Evolutionary conservation across 257 asterid species (phyloP), one percentile per base, ranked within the genome.

Genomic region (Solanum pennellii): DNA sequence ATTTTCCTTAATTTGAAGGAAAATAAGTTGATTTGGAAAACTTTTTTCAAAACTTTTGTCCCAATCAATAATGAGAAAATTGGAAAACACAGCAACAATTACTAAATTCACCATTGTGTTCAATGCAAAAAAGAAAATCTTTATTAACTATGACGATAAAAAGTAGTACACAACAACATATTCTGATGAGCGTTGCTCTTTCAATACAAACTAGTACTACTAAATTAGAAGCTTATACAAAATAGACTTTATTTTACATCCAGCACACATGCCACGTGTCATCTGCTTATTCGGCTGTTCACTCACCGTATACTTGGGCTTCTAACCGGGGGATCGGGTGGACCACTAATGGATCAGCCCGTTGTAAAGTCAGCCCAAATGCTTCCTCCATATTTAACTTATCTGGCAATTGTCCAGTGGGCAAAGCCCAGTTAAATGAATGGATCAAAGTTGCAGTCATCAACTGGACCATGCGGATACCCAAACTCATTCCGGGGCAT

Each of bases 401-500:
- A 66, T 91, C 87, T 25, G 86, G 87, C 4, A 25, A 86, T 33
- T 87, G 92, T 6, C 98, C 99, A 49, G 77, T 25, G 0, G 88
- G 90, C 86, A 95, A 87, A 3, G 91, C 92, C 83, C 94, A 95
- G 83, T 94, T 90, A 66, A 96, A 96, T 1, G 93, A 93, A 77
- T 96, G 99, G 91, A 96, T 71, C 88, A 96, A 88, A 68, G 95
- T 90, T 1, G 98, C 98, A 2, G 93, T 91, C 85, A 96, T 31
- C 12, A 95, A 37, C 25, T 95, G 98, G 59, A 96, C 98, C 98
- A 96, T 94, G 0, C 98, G 90, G 2, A 96, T 84, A 4, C 98
- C 99, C 83, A 91, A 84, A 87, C 91, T 90, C 98, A 96, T 89
- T 4, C 99, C 99, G 0, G 95, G 97, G 69, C 99, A 96, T 35